These are phyloP conservation scores for Coniochaeta sp. DNA, from an alignment of 2,329 filamentous ascomycete genomes.

Conservation along the genomic window DNA sequence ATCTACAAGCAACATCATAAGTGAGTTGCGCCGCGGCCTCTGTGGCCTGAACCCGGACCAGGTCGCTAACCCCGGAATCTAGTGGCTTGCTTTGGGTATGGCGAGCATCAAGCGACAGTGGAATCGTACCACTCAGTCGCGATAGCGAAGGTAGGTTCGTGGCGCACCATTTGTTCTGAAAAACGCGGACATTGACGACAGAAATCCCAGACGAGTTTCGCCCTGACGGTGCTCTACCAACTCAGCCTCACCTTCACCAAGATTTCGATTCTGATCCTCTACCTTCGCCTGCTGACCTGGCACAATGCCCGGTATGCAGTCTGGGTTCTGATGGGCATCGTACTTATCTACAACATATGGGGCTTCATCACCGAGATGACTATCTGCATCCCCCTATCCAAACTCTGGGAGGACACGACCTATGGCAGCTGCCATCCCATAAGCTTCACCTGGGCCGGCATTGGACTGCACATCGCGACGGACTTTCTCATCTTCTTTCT, in stretches of 20 bases:
- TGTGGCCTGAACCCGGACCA: background rate
- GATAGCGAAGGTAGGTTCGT: background rate
- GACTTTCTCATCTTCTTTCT: slow-evolving; percentile 10
- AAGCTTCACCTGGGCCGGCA: background rate
- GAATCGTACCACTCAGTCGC: background rate
- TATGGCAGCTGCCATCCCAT: background rate
- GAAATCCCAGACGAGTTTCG: background rate
- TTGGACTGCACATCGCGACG: slow-evolving; percentile 5
- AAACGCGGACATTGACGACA: background rate
- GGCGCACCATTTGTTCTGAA: background rate
- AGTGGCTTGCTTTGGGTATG: background rate
- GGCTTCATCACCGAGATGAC: slow-evolving; percentile 5
- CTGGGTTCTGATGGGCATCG: slow-evolving; percentile 8
- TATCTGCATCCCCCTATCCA: slow-evolving; percentile 6
- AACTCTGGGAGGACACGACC: slow-evolving; percentile 1
- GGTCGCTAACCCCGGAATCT: background rate
- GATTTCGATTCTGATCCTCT: slow-evolving; percentile 12
- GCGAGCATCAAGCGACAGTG: background rate
- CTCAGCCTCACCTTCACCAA: slow-evolving; percentile 7
- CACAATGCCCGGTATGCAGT: slow-evolving; percentile 8
- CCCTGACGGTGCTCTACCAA: slow-evolving; percentile 2
- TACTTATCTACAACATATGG: slow-evolving; percentile 6
- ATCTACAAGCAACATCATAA: background rate
- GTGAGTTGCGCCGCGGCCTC: background rate
- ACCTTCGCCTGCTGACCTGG: slow-evolving; percentile 12